Evolutionary conservation across 2,329 filamentous ascomycete species (phyloP).

Genomic region (Colletotrichum viniferum): DNA sequence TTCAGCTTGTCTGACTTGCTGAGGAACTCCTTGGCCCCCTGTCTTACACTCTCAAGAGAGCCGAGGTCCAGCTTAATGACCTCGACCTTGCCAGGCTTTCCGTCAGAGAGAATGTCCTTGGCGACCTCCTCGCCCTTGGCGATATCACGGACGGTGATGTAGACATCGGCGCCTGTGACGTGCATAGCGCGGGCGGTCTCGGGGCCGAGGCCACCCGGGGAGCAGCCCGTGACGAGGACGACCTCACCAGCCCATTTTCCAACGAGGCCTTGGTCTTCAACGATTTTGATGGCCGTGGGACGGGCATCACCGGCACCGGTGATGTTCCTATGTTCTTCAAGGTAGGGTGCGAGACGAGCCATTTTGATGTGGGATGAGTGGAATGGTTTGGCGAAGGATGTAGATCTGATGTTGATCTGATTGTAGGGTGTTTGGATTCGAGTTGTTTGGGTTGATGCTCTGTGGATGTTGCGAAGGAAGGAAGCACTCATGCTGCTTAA

Average conservation of each 20-base stretch:
- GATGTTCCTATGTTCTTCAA: constrained; percentile 1
- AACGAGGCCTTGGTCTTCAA: constrained; percentile 20
- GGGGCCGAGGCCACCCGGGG: constrained; percentile 43
- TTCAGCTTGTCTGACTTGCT: constrained; percentile 19
- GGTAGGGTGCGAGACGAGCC: constrained; percentile 13
- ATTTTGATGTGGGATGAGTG: background rate
- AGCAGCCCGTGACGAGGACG: constrained; percentile 38
- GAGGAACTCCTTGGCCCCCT: constrained; percentile 25
- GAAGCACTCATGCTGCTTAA: background rate
- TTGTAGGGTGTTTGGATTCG: background rate
- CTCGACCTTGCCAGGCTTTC: constrained; percentile 27
- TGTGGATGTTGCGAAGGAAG: background rate
- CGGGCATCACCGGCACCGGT: constrained; percentile 23
- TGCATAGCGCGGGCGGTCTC: constrained; percentile 37
- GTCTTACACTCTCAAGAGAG: constrained; percentile 32
- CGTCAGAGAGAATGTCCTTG: constrained; percentile 15
- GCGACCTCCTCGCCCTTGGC: constrained; percentile 12
- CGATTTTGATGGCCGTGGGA: constrained; percentile 22
- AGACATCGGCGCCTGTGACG: constrained; percentile 16
- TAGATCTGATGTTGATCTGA: background rate
- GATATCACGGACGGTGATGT: constrained; percentile 13
- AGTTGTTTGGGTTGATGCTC: background rate
- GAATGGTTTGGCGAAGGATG: background rate
- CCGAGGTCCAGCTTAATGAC: constrained; percentile 36
- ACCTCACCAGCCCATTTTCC: constrained; percentile 18